Conservation (phyloP, 768 basidiomycete species). For the Cyclocybe aegerita region DNA sequence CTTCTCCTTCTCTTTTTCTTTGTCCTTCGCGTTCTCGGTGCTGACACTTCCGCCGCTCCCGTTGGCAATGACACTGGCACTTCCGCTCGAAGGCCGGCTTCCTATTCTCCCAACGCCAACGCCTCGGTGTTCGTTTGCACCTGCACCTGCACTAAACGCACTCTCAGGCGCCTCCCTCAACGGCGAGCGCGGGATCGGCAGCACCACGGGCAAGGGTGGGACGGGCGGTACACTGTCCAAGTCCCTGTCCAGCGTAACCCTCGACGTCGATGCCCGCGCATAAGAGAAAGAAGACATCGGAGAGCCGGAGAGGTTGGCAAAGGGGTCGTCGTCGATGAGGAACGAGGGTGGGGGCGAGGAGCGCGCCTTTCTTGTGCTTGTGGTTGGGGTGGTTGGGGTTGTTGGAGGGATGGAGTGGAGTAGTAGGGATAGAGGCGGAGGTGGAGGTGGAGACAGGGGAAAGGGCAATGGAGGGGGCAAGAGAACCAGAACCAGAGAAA, state of each 20-base stretch:
- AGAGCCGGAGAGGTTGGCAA: conserved; percentile 51
- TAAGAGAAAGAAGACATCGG: conserved; percentile 8
- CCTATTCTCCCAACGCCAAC: too few relatives aligned
- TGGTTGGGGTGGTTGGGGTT: conserved; percentile 8
- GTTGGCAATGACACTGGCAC: too few relatives aligned
- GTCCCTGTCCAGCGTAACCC: background rate
- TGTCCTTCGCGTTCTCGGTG: too few relatives aligned
- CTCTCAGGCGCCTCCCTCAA: conserved; percentile 4
- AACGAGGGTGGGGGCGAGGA: conserved; percentile 40
- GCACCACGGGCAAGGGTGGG: background rate
- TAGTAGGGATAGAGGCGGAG: too few relatives aligned
- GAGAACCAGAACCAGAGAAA: too few relatives aligned
- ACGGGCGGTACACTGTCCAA: background rate
- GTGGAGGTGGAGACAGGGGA: too few relatives aligned
- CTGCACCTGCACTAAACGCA: background rate
- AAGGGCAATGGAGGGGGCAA: too few relatives aligned
- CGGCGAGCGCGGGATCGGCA: conserved; percentile 11
- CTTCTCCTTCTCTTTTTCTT: background rate
- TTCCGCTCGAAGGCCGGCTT: too few relatives aligned
- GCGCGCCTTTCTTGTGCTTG: conserved; percentile 16
- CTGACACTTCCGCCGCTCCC: too few relatives aligned
- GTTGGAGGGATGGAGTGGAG: background rate
- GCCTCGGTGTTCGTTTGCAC: background rate
- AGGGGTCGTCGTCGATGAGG: conserved; percentile 73
- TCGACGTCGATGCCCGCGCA: conserved; percentile 1